Base-by-base conservation (phyloP, 257 asterid species). In the Striga asiatica region DNA sequence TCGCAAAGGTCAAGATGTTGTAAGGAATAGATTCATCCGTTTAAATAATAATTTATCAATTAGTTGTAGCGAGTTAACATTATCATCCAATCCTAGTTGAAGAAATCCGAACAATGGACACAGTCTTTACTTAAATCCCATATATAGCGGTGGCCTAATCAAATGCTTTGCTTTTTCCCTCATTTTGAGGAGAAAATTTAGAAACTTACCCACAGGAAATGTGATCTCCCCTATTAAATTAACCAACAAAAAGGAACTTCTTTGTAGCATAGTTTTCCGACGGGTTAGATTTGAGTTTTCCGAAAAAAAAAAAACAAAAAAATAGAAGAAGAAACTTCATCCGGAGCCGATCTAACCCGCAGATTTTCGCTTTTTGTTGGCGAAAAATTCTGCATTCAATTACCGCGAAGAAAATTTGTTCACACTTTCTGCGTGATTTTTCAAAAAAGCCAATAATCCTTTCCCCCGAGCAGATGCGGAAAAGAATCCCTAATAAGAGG, bases 311-410 rank as follows among this genome's bases (percentile, higher is more conserved):
- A 47, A n/a, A n/a, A n/a, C n/a, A n/a, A n/a, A n/a, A n/a, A n/a
- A n/a, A n/a, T n/a, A n/a, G n/a, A n/a, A n/a, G n/a, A n/a, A n/a
- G n/a, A n/a, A n/a, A n/a, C n/a, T n/a, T n/a, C n/a, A 11, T 45
- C 27, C 59, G 46, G 48, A 2, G 32, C 32, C 32, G 32, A 56
- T 47, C 59, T 37, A 28, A 50, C 34, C 61, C 56, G 34, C 56
- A 29, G 61, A 66, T 66, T 11, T 54, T 24, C 52, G n/a, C 12
- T 35, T 56, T 19, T 29, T 38, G 2, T 47, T 1, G 12, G n/a
- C 18, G 8, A 17, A 22, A 50, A 41, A 21, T 28, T 18, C 32
- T 50, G 4, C 47, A 20, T 17, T 38, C 14, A 29, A 56, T 10
- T 47, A 10, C 50, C 48, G 6, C 21, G 32, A 49, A 34, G 0